Percentiles rank a stretch among this genome's conserved stretches.
phyloP scores from a whole-genome alignment of 805 yeast genomes.

The Ogataea paraovalis region DNA sequence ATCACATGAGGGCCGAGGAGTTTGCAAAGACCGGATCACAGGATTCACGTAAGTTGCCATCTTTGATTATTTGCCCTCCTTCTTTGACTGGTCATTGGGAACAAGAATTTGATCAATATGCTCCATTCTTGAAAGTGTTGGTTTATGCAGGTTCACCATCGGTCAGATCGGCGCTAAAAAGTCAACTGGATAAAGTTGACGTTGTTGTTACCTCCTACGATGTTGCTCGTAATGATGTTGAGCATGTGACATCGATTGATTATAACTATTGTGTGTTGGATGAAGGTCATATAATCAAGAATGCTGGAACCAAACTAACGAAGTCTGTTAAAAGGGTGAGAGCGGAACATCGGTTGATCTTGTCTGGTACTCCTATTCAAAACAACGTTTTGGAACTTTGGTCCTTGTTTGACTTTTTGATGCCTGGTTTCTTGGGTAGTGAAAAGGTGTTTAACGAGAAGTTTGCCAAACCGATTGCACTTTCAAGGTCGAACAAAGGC shows the following conservation, averaged over 20 bases:
- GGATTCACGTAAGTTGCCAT: constrained; percentile 74
- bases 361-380: constrained; percentile 98
- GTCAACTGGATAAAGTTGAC: constrained; percentile 56
- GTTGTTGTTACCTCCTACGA: constrained; percentile 93
- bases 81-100: constrained; percentile 99
- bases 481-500: constrained; percentile 83
- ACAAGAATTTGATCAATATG: constrained; percentile 84
- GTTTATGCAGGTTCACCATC: constrained; percentile 95
- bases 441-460: constrained; percentile 91
- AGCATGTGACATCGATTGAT: constrained; percentile 51
- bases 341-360: constrained; percentile 85
- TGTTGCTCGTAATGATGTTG: constrained; percentile 89
- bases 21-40: constrained; percentile 53
- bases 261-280: constrained; percentile 94
- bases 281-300: constrained; percentile 97
- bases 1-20: constrained; percentile 74
- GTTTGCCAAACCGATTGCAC: constrained; percentile 97
- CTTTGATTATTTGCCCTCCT: constrained; percentile 92
- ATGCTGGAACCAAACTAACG: constrained; percentile 81
- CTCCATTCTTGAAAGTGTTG: constrained; percentile 77
- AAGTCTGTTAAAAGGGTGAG: constrained; percentile 77
- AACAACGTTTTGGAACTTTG: constrained; percentile 94
- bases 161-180: constrained; percentile 53
- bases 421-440: constrained; percentile 98
- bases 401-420: constrained; percentile 95